Percentiles rank a stretch among this genome's conserved stretches.
These are phyloP conservation scores for Gyromitra esculenta DNA, from an alignment of 2,329 filamentous ascomycete species.

Conservation along the genomic window DNA sequence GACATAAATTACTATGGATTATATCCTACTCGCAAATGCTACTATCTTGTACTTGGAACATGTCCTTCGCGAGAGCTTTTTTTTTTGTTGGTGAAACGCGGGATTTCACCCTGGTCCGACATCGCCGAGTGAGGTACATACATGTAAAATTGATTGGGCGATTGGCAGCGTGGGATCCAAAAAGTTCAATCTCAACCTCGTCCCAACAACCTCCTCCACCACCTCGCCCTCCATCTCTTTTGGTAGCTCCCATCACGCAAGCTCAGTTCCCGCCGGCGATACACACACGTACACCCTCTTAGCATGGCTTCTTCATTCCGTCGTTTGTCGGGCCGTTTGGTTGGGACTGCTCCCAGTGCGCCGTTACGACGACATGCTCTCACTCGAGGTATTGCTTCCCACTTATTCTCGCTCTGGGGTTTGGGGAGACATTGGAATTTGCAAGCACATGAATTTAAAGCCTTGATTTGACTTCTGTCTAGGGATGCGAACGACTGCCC, in stretches of 20 bases:
- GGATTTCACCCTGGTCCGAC: slow-evolving; percentile 47
- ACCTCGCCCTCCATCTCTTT: not conserved
- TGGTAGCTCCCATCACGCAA: not conserved
- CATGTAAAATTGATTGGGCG: slow-evolving; percentile 13
- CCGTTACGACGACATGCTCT: slow-evolving; percentile 50
- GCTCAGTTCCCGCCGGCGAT: slow-evolving; percentile 8
- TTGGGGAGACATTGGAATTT: slow-evolving; percentile 3
- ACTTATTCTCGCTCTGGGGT: not conserved
- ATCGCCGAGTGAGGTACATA: slow-evolving; percentile 21
- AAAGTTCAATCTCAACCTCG: slow-evolving; percentile 41
- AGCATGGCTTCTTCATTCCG: slow-evolving; percentile 50
- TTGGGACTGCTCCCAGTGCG: slow-evolving; percentile 33
- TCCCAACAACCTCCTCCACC: slow-evolving; percentile 8
- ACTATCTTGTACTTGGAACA: not conserved
- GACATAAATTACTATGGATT: not conserved
- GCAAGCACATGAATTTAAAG: slow-evolving; percentile 9
- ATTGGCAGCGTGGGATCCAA: slow-evolving; percentile 25
- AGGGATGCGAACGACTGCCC: slow-evolving; percentile 66
- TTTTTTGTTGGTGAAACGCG: slow-evolving; percentile 28
- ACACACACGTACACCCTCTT: not conserved
- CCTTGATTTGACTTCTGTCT: slow-evolving; percentile 18
- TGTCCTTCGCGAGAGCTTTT: not conserved
- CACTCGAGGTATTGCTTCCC: slow-evolving; percentile 45
- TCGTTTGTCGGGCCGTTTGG: slow-evolving; percentile 36
- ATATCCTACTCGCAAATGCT: not conserved